phyloP scores from a whole-genome alignment of 202 grass and related monocot species.

The Carex arenaria region DNA sequence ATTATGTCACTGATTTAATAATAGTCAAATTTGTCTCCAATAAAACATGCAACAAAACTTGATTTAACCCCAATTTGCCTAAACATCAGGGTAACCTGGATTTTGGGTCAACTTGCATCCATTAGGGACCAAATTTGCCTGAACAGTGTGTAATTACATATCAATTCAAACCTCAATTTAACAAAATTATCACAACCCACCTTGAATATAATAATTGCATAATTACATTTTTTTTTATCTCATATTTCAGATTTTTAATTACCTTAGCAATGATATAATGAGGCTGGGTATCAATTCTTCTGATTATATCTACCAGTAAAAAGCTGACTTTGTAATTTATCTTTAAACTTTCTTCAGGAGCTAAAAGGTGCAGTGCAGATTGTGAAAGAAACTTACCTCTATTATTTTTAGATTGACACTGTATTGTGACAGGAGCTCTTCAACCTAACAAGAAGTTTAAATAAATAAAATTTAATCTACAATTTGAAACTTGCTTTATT shows the following conservation, averaged over 20 bases:
- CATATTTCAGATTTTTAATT: conserved; percentile 21
- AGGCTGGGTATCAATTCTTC: conserved; percentile 53
- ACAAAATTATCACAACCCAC: not conserved
- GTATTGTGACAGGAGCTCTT: conserved; percentile 56
- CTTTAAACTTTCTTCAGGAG: conserved; percentile 90
- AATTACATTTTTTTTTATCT: not conserved
- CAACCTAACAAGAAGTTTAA: conserved; percentile 47
- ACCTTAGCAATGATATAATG: conserved; percentile 97
- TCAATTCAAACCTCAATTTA: not conserved
- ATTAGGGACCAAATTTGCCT: not conserved
- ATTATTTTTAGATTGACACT: conserved; percentile 52
- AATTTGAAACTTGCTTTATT: conserved; percentile 30
- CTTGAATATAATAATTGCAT: conserved; percentile 5
- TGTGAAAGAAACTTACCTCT: conserved; percentile 54
- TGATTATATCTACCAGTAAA: conserved; percentile 62
- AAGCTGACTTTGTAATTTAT: conserved; percentile 98
- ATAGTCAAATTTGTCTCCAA: not conserved
- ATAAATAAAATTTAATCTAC: not conserved
- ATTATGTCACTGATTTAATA: not conserved
- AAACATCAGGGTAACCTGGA: not conserved
- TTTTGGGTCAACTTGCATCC: not conserved
- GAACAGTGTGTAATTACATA: not conserved
- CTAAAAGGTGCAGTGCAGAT: conserved; percentile 31
- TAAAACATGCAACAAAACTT: not conserved
- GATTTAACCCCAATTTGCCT: not conserved